phyloP scores from a whole-genome alignment of 2,329 filamentous ascomycete species.

The Penicillium janthinellum region DNA sequence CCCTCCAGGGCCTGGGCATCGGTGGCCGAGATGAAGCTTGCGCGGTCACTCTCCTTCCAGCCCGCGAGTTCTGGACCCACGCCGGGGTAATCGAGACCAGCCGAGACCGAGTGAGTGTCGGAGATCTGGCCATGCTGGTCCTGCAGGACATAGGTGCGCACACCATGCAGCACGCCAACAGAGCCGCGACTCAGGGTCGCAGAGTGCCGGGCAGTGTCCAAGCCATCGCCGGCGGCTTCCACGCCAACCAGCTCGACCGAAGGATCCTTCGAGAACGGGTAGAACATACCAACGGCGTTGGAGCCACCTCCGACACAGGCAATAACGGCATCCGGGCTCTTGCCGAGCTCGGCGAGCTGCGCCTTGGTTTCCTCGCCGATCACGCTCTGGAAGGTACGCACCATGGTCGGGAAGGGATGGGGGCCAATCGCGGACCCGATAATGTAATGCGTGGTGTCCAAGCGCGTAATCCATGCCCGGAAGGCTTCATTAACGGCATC shows the following conservation, averaged over 20 bases:
- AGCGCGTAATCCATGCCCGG: slow-evolving; percentile 88
- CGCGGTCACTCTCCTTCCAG: slow-evolving; percentile 90
- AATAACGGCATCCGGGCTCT: slow-evolving; percentile 92
- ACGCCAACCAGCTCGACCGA: slow-evolving; percentile 88
- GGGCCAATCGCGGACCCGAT: slow-evolving; percentile 98
- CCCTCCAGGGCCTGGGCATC: slow-evolving; percentile 87
- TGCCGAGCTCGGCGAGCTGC: slow-evolving; percentile 83
- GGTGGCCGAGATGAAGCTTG: slow-evolving; percentile 86
- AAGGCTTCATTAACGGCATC: slow-evolving; percentile 95
- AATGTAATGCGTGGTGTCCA: slow-evolving; percentile 96
- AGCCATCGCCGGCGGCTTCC: slow-evolving; percentile 89
- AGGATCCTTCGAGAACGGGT: slow-evolving; percentile 84
- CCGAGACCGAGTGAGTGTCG: slow-evolving; percentile 95
- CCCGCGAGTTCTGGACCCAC: slow-evolving; percentile 88
- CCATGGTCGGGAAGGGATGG: slow-evolving; percentile 96
- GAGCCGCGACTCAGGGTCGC: slow-evolving; percentile 84
- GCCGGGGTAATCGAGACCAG: slow-evolving; percentile 94
- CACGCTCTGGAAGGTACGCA: slow-evolving; percentile 94
- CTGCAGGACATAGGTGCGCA: slow-evolving; percentile 93
- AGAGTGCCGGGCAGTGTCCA: slow-evolving; percentile 82
- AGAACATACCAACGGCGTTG: slow-evolving; percentile 98
- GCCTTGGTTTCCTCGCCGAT: slow-evolving; percentile 93
- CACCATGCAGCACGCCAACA: slow-evolving; percentile 93
- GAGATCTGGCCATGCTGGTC: slow-evolving; percentile 88
- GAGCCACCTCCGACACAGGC: slow-evolving; percentile 94